Base-by-base conservation (phyloP, 2,329 filamentous ascomycete genomes). In the Grosmannia serpens region DNA sequence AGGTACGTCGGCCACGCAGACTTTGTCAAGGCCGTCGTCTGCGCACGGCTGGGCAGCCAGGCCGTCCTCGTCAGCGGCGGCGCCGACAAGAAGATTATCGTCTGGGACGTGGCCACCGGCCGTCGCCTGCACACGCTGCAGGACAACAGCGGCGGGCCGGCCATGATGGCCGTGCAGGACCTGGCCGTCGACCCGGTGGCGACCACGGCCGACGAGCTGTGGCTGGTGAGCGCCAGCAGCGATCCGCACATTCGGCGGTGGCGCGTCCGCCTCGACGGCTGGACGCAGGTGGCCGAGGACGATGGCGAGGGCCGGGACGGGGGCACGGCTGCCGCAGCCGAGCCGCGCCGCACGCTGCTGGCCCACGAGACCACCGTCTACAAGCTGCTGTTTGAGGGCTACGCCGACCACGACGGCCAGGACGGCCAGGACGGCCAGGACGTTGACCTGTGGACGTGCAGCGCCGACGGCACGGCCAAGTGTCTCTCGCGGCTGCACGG, bases 351-450 rank as follows among this genome's bases (percentile, higher is more conserved):
- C 72, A 71, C 54, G 78, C 71, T 67, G 85, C 73, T 87, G 53
- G 86, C 86, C 62, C 94, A 99, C 70, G 90, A 96, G 64, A 99
- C 94, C 1, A 94, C 88, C 64, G 84, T 99, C 11, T 95, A 96
- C 72, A 85, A 82, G 63, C 74, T 97, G 17, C 75, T 81, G 24
- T 95, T 95, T 65, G 58, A 61, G 20, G 58, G 59, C 52, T 31
- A 49, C 47, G 33, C 57, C 59, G 59, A 59, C 17, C 38, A 22
- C 33, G 74, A 76, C 7, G 74, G 73, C 35, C 82, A 84, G 8
- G 79, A 82, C 13, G 84, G 70, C 20, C 44, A 46, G 17, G 74
- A 76, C 7, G 74, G 73, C 38, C 82, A 84, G 8, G 79, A 82
- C 15, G 84, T 81, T 35, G 89, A 96, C 65, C 74, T 96, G 17